These are phyloP conservation scores for Papilionanthe hybrid DNA, from an alignment of 116 monocot genomes.

Conservation along the genomic window DNA sequence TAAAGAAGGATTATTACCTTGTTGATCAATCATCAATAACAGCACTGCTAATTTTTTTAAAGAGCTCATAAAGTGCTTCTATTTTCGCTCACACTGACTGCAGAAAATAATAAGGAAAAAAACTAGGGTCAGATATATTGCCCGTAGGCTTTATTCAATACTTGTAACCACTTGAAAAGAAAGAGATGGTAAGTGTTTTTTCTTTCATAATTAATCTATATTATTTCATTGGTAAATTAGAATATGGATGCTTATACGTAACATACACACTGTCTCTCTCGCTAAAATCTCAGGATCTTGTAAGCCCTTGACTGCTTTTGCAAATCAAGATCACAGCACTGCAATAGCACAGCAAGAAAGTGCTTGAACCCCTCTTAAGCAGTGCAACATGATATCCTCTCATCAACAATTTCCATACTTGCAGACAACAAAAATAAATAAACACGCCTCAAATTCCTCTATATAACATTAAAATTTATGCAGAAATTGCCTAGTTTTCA, in stretches of 20 bases:
- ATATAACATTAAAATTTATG: background rate
- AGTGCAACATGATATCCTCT: slow-evolving; percentile 65
- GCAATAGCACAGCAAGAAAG: slow-evolving; percentile 43
- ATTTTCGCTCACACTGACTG: slow-evolving; percentile 99
- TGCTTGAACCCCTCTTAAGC: slow-evolving; percentile 59
- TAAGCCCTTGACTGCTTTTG: slow-evolving; percentile 61
- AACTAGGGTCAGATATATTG: background rate
- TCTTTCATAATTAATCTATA: background rate
- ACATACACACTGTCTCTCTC: slow-evolving; percentile 94
- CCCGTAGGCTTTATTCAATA: background rate
- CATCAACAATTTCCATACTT: slow-evolving; percentile 56
- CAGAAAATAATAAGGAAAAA: slow-evolving; percentile 6
- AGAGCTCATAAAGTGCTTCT: slow-evolving; percentile 91
- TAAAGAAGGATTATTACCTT: slow-evolving; percentile 44
- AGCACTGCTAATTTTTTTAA: slow-evolving; percentile 96
- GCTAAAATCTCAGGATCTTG: slow-evolving; percentile 81
- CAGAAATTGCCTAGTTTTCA: background rate
- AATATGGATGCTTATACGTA: background rate
- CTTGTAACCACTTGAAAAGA: background rate
- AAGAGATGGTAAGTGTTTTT: background rate
- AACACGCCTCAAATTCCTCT: background rate
- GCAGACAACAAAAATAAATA: background rate
- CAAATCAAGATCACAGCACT: slow-evolving; percentile 73
- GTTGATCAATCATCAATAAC: slow-evolving; percentile 98
- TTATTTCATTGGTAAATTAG: background rate